A percentile compares a stretch with the other conserved stretches of the same genome.
Conservation (phyloP, 495 filamentous ascomycete genomes). For the Hyaloscypha bicolor region DNA sequence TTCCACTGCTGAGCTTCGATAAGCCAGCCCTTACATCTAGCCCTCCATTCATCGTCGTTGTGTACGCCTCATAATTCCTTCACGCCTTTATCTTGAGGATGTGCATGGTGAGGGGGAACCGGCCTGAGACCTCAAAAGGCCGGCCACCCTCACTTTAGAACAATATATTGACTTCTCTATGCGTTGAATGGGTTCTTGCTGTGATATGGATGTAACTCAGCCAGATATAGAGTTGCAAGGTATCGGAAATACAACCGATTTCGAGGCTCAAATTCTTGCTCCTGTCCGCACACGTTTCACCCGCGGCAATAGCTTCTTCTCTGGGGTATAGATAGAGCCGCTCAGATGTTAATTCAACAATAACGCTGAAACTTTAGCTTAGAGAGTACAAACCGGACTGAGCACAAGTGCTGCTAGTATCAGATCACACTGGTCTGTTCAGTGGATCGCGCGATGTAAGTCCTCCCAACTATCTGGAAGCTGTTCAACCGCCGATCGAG, state of each 20-base stretch:
- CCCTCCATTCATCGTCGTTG: not conserved
- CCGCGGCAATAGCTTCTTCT: not conserved
- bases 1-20: too few relatives aligned
- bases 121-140: not conserved
- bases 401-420: constrained; percentile 9
- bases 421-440: constrained; percentile 16
- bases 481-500: not conserved
- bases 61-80: not conserved
- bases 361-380: constrained; percentile 3
- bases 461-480: not conserved
- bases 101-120: not conserved
- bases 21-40: not conserved
- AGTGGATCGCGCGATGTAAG: constrained; percentile 14
- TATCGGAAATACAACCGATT: constrained; percentile 3
- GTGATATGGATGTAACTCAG: constrained; percentile 2
- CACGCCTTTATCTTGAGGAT: not conserved
- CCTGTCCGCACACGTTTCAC: not conserved
- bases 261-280: constrained; percentile 7
- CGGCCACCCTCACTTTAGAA: not conserved
- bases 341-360: constrained; percentile 5
- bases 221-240: constrained; percentile 3
- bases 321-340: constrained; percentile 2
- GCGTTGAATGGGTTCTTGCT: constrained; percentile 3
- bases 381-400: constrained; percentile 2
- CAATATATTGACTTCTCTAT: not conserved